phyloP scores from a whole-genome alignment of 352 stramenopile genomes.

The Pythium rishiriense region DNA sequence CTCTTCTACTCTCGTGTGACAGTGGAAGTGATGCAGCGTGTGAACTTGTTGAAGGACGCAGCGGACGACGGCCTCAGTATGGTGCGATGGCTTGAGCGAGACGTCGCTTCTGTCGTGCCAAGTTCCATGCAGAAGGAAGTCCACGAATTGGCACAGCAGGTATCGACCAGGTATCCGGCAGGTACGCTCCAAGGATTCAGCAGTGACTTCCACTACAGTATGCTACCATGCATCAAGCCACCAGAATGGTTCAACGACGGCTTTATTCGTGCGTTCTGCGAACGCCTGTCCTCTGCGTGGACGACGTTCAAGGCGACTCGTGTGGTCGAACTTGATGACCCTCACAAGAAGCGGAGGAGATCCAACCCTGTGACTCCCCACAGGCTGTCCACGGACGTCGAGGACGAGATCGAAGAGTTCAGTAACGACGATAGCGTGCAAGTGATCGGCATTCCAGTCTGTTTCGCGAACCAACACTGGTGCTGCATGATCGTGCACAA shows the following conservation, averaged over 20 bases:
- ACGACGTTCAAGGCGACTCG: too few relatives aligned
- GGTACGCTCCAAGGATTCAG: neutral
- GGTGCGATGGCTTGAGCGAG: slow-evolving; percentile 1
- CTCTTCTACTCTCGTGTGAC: neutral
- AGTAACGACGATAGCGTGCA: neutral
- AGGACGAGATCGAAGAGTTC: neutral
- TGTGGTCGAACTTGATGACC: too few relatives aligned
- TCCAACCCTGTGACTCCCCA: too few relatives aligned
- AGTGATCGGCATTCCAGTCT: neutral
- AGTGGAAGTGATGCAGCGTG: neutral
- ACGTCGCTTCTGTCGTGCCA: neutral
- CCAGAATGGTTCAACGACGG: slow-evolving; percentile 1
- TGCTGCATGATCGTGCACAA: neutral
- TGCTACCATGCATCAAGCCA: neutral
- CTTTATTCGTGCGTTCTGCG: neutral
- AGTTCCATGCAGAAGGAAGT: neutral
- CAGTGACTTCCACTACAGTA: slow-evolving; percentile 6
- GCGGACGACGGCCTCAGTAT: neutral
- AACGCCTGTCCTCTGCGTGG: too few relatives aligned
- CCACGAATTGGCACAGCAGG: neutral
- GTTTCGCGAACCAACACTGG: neutral
- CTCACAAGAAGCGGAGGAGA: too few relatives aligned
- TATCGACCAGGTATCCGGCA: slow-evolving; percentile 1
- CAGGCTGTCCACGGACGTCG: neutral
- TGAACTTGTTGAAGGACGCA: slow-evolving; percentile 7